Evolutionary conservation across 345 rosid species (phyloP).

Genomic region (Conringia planisiliqua): DNA sequence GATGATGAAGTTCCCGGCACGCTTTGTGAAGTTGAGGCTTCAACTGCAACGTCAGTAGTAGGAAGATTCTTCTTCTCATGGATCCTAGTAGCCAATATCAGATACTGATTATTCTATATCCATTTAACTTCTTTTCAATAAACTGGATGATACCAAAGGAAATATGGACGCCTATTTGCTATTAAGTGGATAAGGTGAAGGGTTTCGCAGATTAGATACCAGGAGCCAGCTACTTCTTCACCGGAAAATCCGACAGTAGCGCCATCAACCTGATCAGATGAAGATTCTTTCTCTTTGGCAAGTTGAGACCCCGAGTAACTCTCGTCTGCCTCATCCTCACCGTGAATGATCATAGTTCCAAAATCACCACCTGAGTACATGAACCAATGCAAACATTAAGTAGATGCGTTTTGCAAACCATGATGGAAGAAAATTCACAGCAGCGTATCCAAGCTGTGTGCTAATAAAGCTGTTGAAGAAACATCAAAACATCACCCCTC

Average conservation of each 20-base stretch:
- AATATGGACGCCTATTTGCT: background rate
- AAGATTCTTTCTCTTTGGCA: conserved; percentile 36
- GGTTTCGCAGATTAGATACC: conserved; percentile 36
- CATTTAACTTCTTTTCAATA: background rate
- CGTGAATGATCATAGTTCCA: conserved; percentile 78
- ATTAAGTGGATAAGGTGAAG: background rate
- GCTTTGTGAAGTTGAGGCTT: conserved; percentile 36
- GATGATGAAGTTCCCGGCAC: conserved; percentile 7
- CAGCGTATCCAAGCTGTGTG: conserved; percentile 1
- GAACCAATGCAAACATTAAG: conserved; percentile 8
- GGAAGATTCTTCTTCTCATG: conserved; percentile 39
- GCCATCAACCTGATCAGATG: conserved; percentile 35
- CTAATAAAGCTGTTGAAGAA: conserved; percentile 3
- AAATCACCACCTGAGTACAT: conserved; percentile 56
- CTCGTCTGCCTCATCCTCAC: conserved; percentile 47
- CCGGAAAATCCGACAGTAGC: conserved; percentile 37
- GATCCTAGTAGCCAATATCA: conserved; percentile 38
- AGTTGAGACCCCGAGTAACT: conserved; percentile 27
- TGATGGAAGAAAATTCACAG: background rate
- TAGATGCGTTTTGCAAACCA: background rate
- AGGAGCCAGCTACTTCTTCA: conserved; percentile 33
- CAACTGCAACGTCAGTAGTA: conserved; percentile 34
- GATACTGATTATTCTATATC: background rate
- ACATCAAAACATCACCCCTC: conserved; percentile 5
- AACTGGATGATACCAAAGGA: background rate